Percentiles rank a stretch among this genome's conserved stretches.
phyloP scores from a whole-genome alignment of 331 rosid species.

The Acacia concinna region DNA sequence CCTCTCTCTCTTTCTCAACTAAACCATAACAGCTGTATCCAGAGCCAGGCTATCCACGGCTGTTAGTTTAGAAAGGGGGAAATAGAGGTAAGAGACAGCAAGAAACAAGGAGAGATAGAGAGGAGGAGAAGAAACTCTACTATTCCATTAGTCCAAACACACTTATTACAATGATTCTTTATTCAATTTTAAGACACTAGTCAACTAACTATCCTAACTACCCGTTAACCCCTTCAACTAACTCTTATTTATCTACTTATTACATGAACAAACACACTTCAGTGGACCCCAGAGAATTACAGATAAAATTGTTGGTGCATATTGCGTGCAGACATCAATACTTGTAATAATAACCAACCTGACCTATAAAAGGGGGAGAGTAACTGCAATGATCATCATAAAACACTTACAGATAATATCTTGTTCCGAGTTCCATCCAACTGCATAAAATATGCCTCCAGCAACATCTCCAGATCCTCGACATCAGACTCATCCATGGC shows the following conservation, averaged over 20 bases:
- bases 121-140: too few relatives aligned
- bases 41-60: neutral
- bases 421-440: conserved; percentile 74
- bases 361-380: neutral
- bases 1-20: neutral
- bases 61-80: too few relatives aligned
- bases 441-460: conserved; percentile 81
- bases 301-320: neutral
- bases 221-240: neutral
- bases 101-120: too few relatives aligned
- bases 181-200: neutral
- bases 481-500: conserved; percentile 50
- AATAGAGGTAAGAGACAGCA: too few relatives aligned
- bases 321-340: neutral
- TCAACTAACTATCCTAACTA: neutral
- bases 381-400: neutral
- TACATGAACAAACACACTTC: neutral
- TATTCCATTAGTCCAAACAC: too few relatives aligned
- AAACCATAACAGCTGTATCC: neutral
- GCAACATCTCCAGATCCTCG: conserved; percentile 78
- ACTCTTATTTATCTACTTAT: neutral
- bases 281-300: neutral
- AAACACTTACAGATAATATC: conserved; percentile 63
- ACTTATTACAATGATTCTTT: neutral
- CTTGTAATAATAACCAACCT: neutral